Base-by-base conservation (phyloP, 305 asterid species). In the Andrographis paniculata region DNA sequence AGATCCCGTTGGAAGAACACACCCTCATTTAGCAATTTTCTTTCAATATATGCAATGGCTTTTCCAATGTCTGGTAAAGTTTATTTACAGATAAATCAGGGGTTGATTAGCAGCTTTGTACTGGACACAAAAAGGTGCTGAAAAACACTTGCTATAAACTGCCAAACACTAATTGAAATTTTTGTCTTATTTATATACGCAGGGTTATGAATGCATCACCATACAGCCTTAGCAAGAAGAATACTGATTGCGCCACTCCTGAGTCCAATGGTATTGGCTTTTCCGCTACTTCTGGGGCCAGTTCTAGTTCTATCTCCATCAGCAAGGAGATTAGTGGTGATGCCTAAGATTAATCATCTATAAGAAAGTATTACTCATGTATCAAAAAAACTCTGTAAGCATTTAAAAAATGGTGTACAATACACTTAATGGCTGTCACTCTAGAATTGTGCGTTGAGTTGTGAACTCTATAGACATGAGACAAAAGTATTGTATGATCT, bases 201-300 rank as follows among this genome's bases (percentile, higher is more conserved):
- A 76, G 95, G 80, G 79, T 47, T 27, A 68, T 70, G 82, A 74
- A 21, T 58, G 70, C 82, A 41, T 63, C 83, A 36, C 93, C 95
- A 43, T 78, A 84, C 62, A 43, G 38, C 50, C 55, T 53, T 50
- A 56, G 50, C 56, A 80, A 72, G 63, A 76, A 72, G 42, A 48
- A 60, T 11, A 60, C 44, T 0, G 71, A 59, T 17, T 27, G 52
- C 35, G 40, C 52, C 51, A 77, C 60, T 15, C 69, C 66, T 1
- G 84, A 69, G 44, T 61, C 72, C 2, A 41, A 22, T 9, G 74
- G 61, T 13, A 59, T 61, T 14, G 75, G 70, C 42, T 52, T 69
- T 59, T 65, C 80, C 4, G 63, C 77, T 17, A 60, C 69, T 19
- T 77, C 87, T 17, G 66, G 62, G 11, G 63, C 60, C 42, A 62